These are phyloP conservation scores for Apiospora arundinis DNA, from an alignment of 2,329 filamentous ascomycete genomes.

Conservation along the genomic window DNA sequence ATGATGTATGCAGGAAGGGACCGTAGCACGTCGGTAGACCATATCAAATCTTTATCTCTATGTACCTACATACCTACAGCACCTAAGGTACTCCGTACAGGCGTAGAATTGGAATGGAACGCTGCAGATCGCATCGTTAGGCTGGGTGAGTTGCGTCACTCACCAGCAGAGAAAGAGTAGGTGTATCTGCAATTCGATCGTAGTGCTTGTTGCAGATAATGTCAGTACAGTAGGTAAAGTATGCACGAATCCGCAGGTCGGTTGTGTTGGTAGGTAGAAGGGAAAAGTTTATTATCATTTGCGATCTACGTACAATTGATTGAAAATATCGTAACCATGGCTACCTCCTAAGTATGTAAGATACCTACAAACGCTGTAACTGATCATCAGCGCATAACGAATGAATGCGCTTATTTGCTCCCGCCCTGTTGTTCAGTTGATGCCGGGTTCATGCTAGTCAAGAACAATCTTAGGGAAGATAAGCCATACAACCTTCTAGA, in stretches of 20 bases:
- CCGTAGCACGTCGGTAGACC: not conserved
- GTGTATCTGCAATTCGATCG: not conserved
- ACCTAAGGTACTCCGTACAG: not conserved
- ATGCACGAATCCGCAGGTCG: too few relatives aligned
- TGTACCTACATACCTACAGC: too few relatives aligned
- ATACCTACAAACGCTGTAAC: not conserved
- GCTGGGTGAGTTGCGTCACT: conserved; percentile 10
- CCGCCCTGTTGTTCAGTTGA: conserved; percentile 2
- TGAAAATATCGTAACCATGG: too few relatives aligned
- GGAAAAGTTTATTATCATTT: conserved; percentile 11
- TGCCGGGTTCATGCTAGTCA: conserved; percentile 2
- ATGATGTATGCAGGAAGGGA: conserved; percentile 18
- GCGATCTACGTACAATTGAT: too few relatives aligned
- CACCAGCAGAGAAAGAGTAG: not conserved
- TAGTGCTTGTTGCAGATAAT: conserved; percentile 1
- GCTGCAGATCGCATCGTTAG: conserved; percentile 7
- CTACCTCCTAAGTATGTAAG: too few relatives aligned
- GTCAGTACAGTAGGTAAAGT: too few relatives aligned
- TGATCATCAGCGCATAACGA: not conserved
- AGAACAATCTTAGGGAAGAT: conserved; percentile 2
- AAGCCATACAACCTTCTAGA: conserved; percentile 4
- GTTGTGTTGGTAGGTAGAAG: too few relatives aligned
- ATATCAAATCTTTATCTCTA: conserved; percentile 3
- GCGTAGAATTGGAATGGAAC: conserved; percentile 2
- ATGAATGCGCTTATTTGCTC: not conserved